Conservation (phyloP, 768 basidiomycete genomes). For the Pholiota molesta region DNA sequence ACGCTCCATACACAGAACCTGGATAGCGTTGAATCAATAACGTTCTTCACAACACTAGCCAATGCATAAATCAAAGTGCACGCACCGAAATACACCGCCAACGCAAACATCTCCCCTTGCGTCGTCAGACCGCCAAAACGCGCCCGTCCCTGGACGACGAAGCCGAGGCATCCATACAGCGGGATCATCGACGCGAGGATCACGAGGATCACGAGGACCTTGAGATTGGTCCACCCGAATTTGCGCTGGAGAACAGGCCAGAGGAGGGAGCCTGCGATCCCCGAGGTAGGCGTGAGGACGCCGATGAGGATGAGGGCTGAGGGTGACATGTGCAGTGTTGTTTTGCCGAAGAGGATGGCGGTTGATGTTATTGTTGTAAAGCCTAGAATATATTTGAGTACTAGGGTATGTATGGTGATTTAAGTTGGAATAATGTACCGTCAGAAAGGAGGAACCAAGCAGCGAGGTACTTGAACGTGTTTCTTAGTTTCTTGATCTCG, state of each 20-base stretch:
- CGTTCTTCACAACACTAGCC: too few species aligned
- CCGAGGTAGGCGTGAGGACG: conserved; percentile 73
- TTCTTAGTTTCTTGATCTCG: conserved; percentile 73
- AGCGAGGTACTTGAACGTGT: conserved; percentile 87
- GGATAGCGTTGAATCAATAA: neutral
- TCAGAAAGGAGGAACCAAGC: conserved; percentile 97
- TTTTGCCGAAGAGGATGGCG: conserved; percentile 91
- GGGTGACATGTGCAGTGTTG: conserved; percentile 78
- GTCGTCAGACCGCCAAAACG: conserved; percentile 78
- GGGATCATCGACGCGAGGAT: conserved; percentile 68
- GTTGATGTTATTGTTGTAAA: conserved; percentile 94
- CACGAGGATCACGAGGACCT: conserved; percentile 69
- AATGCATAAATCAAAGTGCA: neutral
- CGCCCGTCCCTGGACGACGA: conserved; percentile 55
- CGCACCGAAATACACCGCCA: conserved; percentile 84
- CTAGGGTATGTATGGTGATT: neutral
- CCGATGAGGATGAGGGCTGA: conserved; percentile 81
- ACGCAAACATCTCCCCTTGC: conserved; percentile 80
- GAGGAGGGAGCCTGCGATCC: conserved; percentile 82
- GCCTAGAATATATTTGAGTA: conserved; percentile 42
- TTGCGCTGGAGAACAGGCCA: conserved; percentile 77
- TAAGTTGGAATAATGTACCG: conserved; percentile 46
- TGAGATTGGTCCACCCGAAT: conserved; percentile 66
- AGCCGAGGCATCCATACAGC: conserved; percentile 82
- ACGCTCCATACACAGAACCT: conserved; percentile 84